Evolutionary conservation across 768 basidiomycete genomes (phyloP).

Genomic region (Tylopilus rubrobrunneus): DNA sequence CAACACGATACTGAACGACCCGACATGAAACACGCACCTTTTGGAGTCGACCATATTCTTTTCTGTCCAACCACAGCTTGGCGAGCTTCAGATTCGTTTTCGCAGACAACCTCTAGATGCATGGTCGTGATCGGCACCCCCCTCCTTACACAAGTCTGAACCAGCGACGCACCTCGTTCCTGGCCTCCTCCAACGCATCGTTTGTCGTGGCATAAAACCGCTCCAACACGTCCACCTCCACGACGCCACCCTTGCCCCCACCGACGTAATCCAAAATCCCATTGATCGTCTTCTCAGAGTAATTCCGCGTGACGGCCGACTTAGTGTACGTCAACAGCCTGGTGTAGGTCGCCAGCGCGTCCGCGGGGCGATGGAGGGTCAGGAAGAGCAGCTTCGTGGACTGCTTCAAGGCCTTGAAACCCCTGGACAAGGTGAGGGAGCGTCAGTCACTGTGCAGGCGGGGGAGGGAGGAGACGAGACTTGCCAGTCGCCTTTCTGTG

Average conservation of each 20-base stretch:
- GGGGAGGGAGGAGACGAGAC: conserved; percentile 16
- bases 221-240: conserved; percentile 85
- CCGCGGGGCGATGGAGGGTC: conserved; percentile 67
- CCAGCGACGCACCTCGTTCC: conserved; percentile 73
- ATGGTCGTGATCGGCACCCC: conserved; percentile 1
- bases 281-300: conserved; percentile 98
- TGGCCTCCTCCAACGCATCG: conserved; percentile 85
- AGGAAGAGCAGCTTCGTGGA: conserved; percentile 93
- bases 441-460: neutral
- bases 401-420: conserved; percentile 98
- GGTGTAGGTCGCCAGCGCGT: conserved; percentile 83
- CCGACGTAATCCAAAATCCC: conserved; percentile 97
- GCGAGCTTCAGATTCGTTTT: conserved; percentile 98
- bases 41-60: conserved; percentile 81
- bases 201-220: conserved; percentile 95
- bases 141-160: neutral
- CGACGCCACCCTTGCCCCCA: conserved; percentile 72
- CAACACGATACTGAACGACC: neutral
- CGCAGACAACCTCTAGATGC: conserved; percentile 73
- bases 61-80: conserved; percentile 94
- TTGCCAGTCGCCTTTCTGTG: conserved; percentile 93
- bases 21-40: conserved; percentile 47
- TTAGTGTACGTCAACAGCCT: conserved; percentile 91
- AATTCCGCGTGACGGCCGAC: conserved; percentile 90
- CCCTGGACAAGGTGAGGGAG: conserved; percentile 50